Evolutionary conservation across 1,139 yeast species (phyloP).

Genomic region (Suhomyces bribrorum): DNA sequence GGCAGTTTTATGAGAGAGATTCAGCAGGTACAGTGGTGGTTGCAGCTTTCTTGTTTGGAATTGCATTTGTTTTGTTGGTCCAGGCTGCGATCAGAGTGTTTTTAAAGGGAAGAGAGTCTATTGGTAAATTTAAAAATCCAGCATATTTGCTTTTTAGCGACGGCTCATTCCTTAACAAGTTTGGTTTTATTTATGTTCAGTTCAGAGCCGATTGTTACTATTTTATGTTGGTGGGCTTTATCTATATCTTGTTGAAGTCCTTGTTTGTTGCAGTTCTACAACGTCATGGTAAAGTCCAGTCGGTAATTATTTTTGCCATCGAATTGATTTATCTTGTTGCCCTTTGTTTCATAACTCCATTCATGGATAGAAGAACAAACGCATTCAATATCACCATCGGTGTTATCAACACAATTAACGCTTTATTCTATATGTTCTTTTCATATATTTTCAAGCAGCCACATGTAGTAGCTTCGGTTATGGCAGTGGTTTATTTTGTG

Average conservation of each 20-base stretch:
- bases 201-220: slow-evolving; percentile 86
- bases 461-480: slow-evolving; percentile 81
- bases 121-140: slow-evolving; percentile 77
- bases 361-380: slow-evolving; percentile 92
- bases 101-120: slow-evolving; percentile 69
- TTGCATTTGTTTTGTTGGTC: slow-evolving; percentile 58
- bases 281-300: slow-evolving; percentile 74
- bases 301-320: slow-evolving; percentile 70
- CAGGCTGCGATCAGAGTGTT: slow-evolving; percentile 78
- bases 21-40: slow-evolving; percentile 81
- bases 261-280: slow-evolving; percentile 87
- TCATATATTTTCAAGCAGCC: slow-evolving; percentile 85
- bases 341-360: slow-evolving; percentile 76
- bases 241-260: slow-evolving; percentile 71
- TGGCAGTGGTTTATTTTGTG: slow-evolving; percentile 90
- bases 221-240: slow-evolving; percentile 67
- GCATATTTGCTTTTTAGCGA: slow-evolving; percentile 92
- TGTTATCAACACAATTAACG: slow-evolving; percentile 75
- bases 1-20: slow-evolving; percentile 85
- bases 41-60: slow-evolving; percentile 66
- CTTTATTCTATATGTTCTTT: slow-evolving; percentile 85
- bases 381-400: slow-evolving; percentile 85
- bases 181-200: slow-evolving; percentile 92
- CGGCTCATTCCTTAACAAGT: slow-evolving; percentile 73
- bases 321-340: slow-evolving; percentile 69